Percentiles rank a stretch among this genome's conserved stretches.
Evolutionary conservation across 139 green algal genomes (phyloP).

Genomic region (Trebouxia sp.): DNA sequence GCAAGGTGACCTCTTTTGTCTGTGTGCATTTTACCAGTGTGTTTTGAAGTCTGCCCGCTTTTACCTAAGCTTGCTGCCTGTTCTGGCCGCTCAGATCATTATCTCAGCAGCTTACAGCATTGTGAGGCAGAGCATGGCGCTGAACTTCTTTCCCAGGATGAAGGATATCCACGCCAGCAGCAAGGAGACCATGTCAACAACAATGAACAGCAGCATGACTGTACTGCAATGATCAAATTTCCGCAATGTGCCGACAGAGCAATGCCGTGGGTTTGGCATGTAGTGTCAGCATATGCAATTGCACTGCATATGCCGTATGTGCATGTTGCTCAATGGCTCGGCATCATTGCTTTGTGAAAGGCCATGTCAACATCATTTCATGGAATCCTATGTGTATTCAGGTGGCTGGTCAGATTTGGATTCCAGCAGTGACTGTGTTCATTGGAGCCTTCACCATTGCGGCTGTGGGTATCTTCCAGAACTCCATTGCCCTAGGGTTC

Average conservation of each 20-base stretch:
- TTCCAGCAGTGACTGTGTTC: constrained; percentile 6
- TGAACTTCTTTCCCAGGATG: constrained; percentile 52
- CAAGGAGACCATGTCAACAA: background rate
- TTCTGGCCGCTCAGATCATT: constrained; percentile 42
- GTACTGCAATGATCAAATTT: no score
- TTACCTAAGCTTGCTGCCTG: no score
- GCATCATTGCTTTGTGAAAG: background rate
- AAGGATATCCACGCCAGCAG: constrained; percentile 33
- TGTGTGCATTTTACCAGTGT: background rate
- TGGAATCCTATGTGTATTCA: background rate
- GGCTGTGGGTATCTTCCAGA: constrained; percentile 25
- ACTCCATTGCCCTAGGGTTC: background rate
- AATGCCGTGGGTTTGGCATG: no score
- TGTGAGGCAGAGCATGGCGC: constrained; percentile 35
- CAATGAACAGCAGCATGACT: no score
- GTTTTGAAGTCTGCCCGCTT: no score
- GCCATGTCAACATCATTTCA: no score
- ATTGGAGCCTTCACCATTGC: constrained; percentile 1
- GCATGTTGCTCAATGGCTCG: no score
- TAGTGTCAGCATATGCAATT: no score
- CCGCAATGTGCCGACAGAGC: no score
- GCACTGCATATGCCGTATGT: no score
- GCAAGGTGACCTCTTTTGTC: background rate
- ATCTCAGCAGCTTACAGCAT: constrained; percentile 60
- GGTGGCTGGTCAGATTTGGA: constrained; percentile 16